phyloP scores from a whole-genome alignment of 371 early-diverging fungal species.

The Zancudomyces culisetae region DNA sequence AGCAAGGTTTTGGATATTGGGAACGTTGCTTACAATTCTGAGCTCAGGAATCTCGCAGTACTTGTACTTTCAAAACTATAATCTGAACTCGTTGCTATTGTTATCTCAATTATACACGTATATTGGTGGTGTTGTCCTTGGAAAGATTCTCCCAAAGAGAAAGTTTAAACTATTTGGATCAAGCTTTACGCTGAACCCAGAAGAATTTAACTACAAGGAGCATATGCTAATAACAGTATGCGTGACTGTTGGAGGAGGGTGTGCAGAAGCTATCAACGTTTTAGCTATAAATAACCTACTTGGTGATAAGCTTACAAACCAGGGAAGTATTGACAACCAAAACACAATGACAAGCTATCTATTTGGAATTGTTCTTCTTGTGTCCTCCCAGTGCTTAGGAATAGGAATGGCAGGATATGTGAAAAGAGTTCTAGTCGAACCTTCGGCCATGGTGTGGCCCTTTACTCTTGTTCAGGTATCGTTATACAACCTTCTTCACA shows the following conservation, averaged over 20 bases:
- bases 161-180: conserved; percentile 3
- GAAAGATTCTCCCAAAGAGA: conserved; percentile 22
- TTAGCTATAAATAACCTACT: conserved; percentile 26
- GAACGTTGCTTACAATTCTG: conserved; percentile 29
- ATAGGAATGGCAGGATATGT: conserved; percentile 52
- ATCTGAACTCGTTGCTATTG: conserved; percentile 25
- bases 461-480: conserved; percentile 37
- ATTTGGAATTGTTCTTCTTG: conserved; percentile 15
- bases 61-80: conserved; percentile 36
- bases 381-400: conserved; percentile 49
- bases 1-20: conserved; percentile 43
- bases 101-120: conserved; percentile 33
- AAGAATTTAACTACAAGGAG: conserved; percentile 61
- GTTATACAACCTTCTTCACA: conserved; percentile 28
- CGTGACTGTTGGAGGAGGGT: conserved; percentile 31
- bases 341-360: neutral
- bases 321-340: neutral
- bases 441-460: conserved; percentile 67
- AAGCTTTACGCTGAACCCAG: conserved; percentile 38
- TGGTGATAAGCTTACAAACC: neutral
- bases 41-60: conserved; percentile 39
- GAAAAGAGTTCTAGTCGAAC: conserved; percentile 45
- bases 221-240: conserved; percentile 46
- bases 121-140: conserved; percentile 37
- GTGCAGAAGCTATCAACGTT: conserved; percentile 27